Evolutionary conservation across 805 yeast species (phyloP).

Genomic region (Hanseniaspora osmophila): DNA sequence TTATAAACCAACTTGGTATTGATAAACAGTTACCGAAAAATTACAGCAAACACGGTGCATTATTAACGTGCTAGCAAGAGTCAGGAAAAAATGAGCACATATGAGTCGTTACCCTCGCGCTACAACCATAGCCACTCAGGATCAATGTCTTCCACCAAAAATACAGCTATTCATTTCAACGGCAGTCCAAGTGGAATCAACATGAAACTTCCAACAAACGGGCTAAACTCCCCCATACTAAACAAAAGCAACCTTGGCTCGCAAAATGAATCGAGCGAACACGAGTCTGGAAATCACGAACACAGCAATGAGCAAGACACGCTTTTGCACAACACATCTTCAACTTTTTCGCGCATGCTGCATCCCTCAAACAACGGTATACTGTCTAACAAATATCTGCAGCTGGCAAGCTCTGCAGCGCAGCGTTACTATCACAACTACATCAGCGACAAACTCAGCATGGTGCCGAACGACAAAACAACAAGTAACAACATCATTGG

Average conservation of each 20-base stretch:
- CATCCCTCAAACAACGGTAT: neutral
- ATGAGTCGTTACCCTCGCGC: slow-evolving; percentile 4
- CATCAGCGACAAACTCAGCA: slow-evolving; percentile 4
- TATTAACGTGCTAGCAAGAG: neutral
- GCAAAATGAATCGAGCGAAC: neutral
- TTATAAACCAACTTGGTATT: no score
- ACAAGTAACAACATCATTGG: slow-evolving; percentile 36
- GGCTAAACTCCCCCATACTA: slow-evolving; percentile 15
- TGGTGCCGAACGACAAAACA: slow-evolving; percentile 7
- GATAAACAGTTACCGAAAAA: no score
- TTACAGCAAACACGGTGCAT: no score
- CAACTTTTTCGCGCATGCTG: neutral
- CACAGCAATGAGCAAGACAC: neutral
- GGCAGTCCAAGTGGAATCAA: neutral
- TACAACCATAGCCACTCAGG: slow-evolving; percentile 8
- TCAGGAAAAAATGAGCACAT: neutral
- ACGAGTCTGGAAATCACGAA: neutral
- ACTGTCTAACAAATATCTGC: neutral
- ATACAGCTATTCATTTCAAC: neutral
- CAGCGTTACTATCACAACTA: neutral
- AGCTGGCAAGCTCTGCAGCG: no score
- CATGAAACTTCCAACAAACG: neutral
- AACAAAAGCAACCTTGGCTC: slow-evolving; percentile 2
- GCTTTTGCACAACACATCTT: neutral
- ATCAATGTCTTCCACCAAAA: neutral